A percentile compares a stretch with the other conserved stretches of the same genome.
phyloP scores from a whole-genome alignment of 495 filamentous ascomycete species.

The Talaromyces trachyspermus region DNA sequence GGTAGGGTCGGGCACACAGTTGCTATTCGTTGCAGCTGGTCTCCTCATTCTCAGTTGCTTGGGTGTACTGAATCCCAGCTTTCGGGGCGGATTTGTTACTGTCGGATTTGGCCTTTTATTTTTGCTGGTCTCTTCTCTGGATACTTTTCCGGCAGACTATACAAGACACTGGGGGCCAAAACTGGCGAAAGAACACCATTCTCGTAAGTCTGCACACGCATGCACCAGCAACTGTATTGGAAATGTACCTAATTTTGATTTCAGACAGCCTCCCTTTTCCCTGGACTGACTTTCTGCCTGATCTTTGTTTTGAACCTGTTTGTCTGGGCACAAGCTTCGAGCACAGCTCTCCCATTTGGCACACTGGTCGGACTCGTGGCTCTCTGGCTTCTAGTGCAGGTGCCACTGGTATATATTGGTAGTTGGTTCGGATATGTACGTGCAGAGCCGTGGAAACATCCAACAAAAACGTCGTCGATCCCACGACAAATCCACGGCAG shows the following conservation, averaged over 20 bases:
- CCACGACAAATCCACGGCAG: conserved; percentile 67
- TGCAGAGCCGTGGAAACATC: conserved; percentile 71
- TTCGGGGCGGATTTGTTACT: conserved; percentile 85
- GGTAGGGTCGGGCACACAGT: conserved; percentile 82
- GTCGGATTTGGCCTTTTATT: conserved; percentile 83
- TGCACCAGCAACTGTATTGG: too few species aligned
- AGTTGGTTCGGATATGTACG: conserved; percentile 71
- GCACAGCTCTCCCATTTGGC: conserved; percentile 82
- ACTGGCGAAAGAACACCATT: conserved; percentile 75
- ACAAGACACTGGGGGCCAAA: conserved; percentile 78
- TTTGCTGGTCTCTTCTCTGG: conserved; percentile 86
- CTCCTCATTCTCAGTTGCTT: conserved; percentile 73
- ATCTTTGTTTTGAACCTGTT: conserved; percentile 87
- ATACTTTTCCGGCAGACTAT: conserved; percentile 83
- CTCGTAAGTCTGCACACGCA: conserved; percentile 40
- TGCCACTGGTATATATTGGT: conserved; percentile 82
- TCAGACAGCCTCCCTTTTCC: conserved; percentile 72
- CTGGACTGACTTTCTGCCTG: conserved; percentile 70
- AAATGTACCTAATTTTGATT: conserved; percentile 21
- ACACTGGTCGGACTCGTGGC: conserved; percentile 70
- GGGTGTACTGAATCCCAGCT: conserved; percentile 83
- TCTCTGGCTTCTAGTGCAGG: conserved; percentile 84
- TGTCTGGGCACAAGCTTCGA: conserved; percentile 89
- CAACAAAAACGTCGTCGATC: conserved; percentile 70
- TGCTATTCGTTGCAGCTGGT: conserved; percentile 78